These are phyloP conservation scores for Capronia americana DNA, from an alignment of 2,329 filamentous ascomycete species.

Conservation along the genomic window DNA sequence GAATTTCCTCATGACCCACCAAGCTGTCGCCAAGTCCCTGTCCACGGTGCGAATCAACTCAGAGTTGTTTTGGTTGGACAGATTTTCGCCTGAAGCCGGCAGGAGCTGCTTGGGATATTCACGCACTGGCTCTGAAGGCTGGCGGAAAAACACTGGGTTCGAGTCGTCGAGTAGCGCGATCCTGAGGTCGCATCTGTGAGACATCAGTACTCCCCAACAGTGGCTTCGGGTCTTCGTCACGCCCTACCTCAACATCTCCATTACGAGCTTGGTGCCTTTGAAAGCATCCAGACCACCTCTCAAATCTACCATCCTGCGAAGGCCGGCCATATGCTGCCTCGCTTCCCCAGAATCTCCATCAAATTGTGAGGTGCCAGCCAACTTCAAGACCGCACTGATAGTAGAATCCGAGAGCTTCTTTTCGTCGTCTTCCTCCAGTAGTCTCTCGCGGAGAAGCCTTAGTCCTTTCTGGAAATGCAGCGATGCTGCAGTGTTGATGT, in stretches of 20 bases:
- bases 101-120: conserved; percentile 36
- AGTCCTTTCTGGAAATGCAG: conserved; percentile 43
- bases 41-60: conserved; percentile 34
- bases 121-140: conserved; percentile 35
- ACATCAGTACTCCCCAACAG: not conserved
- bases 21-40: conserved; percentile 37
- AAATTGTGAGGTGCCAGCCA: conserved; percentile 44
- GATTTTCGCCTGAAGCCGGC: not conserved
- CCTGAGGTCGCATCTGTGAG: conserved; percentile 39
- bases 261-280: conserved; percentile 45
- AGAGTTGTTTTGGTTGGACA: not conserved
- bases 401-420: conserved; percentile 44
- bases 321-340: conserved; percentile 47
- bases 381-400: conserved; percentile 42
- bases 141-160: conserved; percentile 41
- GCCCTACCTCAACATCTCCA: conserved; percentile 44
- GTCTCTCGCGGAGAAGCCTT: conserved; percentile 44
- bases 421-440: conserved; percentile 38
- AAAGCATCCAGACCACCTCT: conserved; percentile 47
- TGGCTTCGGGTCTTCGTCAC: conserved; percentile 33
- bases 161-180: conserved; percentile 40
- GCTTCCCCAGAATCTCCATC: conserved; percentile 42
- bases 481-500: conserved; percentile 21
- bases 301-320: conserved; percentile 48
- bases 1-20: conserved; percentile 41